Evolutionary conservation across 2,329 filamentous ascomycete species (phyloP), one percentile per base, ranked within the genome.

Genomic region (Ophiostoma himal-ulmi): DNA sequence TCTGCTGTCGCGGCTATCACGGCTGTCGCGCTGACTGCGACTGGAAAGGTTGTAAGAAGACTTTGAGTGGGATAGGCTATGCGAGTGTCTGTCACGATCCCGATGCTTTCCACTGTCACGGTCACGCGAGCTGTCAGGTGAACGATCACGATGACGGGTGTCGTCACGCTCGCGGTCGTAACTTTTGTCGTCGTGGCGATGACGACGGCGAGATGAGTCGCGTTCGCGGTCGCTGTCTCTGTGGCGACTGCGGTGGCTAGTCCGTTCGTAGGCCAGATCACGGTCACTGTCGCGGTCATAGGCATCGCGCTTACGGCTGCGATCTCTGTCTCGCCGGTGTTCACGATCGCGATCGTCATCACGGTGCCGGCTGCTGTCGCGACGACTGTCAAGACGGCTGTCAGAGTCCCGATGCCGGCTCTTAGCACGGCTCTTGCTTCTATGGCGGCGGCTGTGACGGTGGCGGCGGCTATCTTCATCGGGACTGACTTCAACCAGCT

Each of bases 401-500:
- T 64, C 65, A 7, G 69, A 60, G 26, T 62, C 65, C 5, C 77
- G 75, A 11, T 79, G 76, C 5, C 79, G 75, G 22, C 79, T 67
- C 37, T 26, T 30, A 5, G 36, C 36, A 41, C 65, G 65, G 39
- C 65, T 67, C 39, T 52, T 41, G 14, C 66, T 39, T 17, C 66
- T 39, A 22, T 64, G 65, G 20, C 54, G 65, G 22, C 22, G 20
- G 7, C 14, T 2, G 14, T 44, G 62, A 20, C 36, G 62, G 36
- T 22, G 3, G 20, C 62, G 39, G 62, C 20, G 34, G 62, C n/a
- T 65, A 22, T 30, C 69, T 67, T 81, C 77, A 60, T 76, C 72
- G 44, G 76, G 75, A 48, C 75, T 74, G 71, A 86, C 76, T 75
- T 86, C 80, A 70, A 81, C 76, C 20, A 82, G 81, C 11, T 76